Evolutionary conservation across 805 yeast genomes (phyloP), one percentile per base, ranked within the genome.

Genomic region (Kodamaea leandrae): DNA sequence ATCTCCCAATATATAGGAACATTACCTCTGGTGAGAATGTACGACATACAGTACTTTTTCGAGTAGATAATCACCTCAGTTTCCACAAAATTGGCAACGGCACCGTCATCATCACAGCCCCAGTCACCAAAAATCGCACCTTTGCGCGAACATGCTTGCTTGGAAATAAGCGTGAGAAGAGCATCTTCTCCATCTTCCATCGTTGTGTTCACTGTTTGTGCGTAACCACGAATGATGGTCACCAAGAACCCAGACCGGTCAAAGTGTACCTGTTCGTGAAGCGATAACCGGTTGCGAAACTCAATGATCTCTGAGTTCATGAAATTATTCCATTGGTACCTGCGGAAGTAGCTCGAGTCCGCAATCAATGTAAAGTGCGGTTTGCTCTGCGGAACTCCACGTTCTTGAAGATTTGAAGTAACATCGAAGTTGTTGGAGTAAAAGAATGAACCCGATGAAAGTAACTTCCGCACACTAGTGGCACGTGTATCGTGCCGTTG

Each of bases 31-130:
- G 76, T 51, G 17, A 74, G 60, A 5, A 72, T 64, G 43, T 74
- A 73, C 4, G 78, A 60, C 47, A 69, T 66, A 48, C 72, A 65
- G 42, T 54, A 68, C 34, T 53, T 61, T 21, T 60, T 63, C 4
- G 71, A 61, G 35, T 72, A 72, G 7, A 76, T 52, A 6, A 77
- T 63, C 12, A 76, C 53, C 53, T 78, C 82, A 3, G 77, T 64
- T 49, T 78, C 82, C 16, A 66, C 74, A 52, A 64, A 76, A 50
- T 77, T 76, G 3, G 79, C 63, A 6, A 67, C 77, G 13, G 68
- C 64, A 0, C 82, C 80, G 29, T 73, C 72, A 45, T 78, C 82
- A 51, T 78, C 83, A 50, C 76, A 66, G 24, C 83, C 78, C 64
- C 74, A 73, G 21, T 77, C 77, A 1, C 83, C 83, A 52, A 76